A percentile compares a stretch with the other conserved stretches of the same genome.
Conservation (phyloP, 495 filamentous ascomycete genomes). For the Chaetomium fimeti region DNA sequence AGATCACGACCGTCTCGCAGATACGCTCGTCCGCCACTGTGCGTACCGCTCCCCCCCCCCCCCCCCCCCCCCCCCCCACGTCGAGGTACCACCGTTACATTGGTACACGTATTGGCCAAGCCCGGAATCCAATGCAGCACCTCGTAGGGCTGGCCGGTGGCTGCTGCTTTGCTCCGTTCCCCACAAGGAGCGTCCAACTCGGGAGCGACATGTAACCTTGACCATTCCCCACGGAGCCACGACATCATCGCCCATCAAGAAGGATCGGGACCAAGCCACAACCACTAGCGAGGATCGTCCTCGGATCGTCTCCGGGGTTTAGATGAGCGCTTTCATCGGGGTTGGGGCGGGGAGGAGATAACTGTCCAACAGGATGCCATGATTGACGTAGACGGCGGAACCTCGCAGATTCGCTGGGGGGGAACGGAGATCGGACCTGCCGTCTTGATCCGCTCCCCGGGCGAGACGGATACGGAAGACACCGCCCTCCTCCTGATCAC, state of each 20-base stretch:
- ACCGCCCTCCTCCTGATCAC: not conserved
- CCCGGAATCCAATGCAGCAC: not conserved
- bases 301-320: not conserved
- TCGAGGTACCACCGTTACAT: not conserved
- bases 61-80: not conserved
- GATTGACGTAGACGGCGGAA: no score
- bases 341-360: not conserved
- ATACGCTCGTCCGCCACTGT: slow-evolving; percentile 3
- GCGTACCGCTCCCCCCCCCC: not conserved
- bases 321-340: not conserved
- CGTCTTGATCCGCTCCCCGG: not conserved
- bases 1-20: not conserved
- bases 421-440: not conserved
- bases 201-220: slow-evolving; percentile 2
- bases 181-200: slow-evolving; percentile 3
- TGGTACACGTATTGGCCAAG: slow-evolving; percentile 1
- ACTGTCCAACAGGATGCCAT: not conserved
- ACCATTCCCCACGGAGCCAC: slow-evolving; percentile 8
- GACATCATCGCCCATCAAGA: not conserved
- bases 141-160: slow-evolving; percentile 24
- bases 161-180: slow-evolving; percentile 12
- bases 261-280: slow-evolving; percentile 2
- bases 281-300: not conserved
- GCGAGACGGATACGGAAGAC: not conserved
- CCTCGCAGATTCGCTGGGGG: not conserved